phyloP scores from a whole-genome alignment of 116 monocot species.

The Thalassia testudinum region DNA sequence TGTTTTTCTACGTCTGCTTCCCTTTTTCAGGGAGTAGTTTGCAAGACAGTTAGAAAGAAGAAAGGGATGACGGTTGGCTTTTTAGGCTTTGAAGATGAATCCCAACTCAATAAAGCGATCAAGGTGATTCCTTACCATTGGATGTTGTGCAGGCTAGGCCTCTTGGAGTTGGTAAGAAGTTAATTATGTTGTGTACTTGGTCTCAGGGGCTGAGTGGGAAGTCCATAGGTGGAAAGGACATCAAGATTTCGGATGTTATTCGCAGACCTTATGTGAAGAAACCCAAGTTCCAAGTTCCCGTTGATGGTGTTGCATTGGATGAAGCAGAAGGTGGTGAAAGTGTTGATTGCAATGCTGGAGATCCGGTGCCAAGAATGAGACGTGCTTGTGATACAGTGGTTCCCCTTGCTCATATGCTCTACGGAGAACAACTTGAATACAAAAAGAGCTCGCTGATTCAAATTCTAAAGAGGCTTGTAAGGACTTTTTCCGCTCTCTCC shows the following conservation, averaged over 20 bases:
- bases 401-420: conserved; percentile 72
- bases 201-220: conserved; percentile 47
- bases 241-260: conserved; percentile 60
- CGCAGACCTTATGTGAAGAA: conserved; percentile 29
- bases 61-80: conserved; percentile 83
- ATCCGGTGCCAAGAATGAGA: conserved; percentile 23
- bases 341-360: conserved; percentile 13
- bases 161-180: too few species aligned
- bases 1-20: too few species aligned
- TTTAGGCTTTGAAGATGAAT: conserved; percentile 38
- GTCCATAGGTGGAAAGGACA: conserved; percentile 35
- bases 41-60: conserved; percentile 66
- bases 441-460: conserved; percentile 58
- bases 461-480: conserved; percentile 72
- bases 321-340: conserved; percentile 12
- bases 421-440: conserved; percentile 71
- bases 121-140: conserved; percentile 29
- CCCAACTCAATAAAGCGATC: conserved; percentile 41
- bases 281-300: conserved; percentile 5
- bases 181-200: not conserved
- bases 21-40: conserved; percentile 41
- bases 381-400: conserved; percentile 58
- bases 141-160: too few species aligned
- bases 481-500: not conserved
- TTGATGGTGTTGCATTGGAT: not conserved